Base-by-base conservation (phyloP, 179 eudicot species). In the Spergularia azorica region DNA sequence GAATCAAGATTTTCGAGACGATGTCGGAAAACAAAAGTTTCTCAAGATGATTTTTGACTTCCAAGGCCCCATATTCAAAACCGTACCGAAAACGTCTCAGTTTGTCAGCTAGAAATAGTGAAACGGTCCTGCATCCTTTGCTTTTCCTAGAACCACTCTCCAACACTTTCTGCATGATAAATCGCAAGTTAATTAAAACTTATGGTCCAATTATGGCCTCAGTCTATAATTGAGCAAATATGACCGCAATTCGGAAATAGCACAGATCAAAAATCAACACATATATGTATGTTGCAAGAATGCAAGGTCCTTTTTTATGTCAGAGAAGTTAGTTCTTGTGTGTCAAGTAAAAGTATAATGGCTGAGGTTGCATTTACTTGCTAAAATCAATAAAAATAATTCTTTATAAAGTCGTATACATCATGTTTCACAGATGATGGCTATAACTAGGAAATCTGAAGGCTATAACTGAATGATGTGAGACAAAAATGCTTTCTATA, bases 11-110 rank as follows among this genome's bases (percentile, higher is more conserved):
- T 67, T 86, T 76, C 50, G 97, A 89, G 77, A 95, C 97, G 56
- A 93, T 83, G 21, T 90, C 93, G 4, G 89, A 79, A 79, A 95
- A 91, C 70, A 77, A 65, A 75, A 93, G 77, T 74, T 88, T 86
- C 83, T 95, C 97, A 76, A 95, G 84, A 82, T 93, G 91, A 84
- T 83, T 81, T 86, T 93, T 92, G 51, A 93, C 85, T 71, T 93
- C 97, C 65, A 95, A 86, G 68, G 93, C 97, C 66, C 88, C 98
- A 85, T 93, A 93, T 83, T 95, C 98, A 76, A 80, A 88, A 38
- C 97, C 97, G 72, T 93, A 79, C 8, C 80, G 79, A 78, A 86
- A 57, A 80, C 91, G 88, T 72, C 76, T 81, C 20, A 95, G 92
- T 79, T 84, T 91, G 70, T 82, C 80, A 43, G 97, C 89, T 67